A percentile compares a stretch with the other conserved stretches of the same genome.
Conservation (phyloP, 768 basidiomycete species). For the Suillus cothurnatus region DNA sequence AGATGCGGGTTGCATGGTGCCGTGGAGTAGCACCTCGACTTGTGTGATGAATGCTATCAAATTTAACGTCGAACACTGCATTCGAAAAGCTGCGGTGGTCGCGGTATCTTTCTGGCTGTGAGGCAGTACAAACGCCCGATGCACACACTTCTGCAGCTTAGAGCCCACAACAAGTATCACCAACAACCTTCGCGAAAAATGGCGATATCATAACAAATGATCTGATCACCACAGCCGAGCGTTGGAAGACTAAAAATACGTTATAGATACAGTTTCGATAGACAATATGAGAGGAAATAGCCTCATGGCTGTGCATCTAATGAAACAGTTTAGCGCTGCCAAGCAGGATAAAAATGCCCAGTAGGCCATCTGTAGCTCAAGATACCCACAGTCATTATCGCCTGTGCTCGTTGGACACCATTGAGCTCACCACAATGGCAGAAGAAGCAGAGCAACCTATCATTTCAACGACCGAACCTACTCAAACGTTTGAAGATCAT, state of each 20-base stretch:
- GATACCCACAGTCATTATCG: not conserved
- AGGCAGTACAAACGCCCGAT: not conserved
- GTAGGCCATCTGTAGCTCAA: not conserved
- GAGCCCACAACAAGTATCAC: not conserved
- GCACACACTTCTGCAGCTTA: not conserved
- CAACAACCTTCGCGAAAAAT: not conserved
- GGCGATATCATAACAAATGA: not conserved
- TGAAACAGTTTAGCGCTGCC: not conserved
- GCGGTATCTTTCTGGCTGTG: not conserved
- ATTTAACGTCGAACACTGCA: not conserved
- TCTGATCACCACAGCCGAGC: not conserved
- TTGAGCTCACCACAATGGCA: not conserved
- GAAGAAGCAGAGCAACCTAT: not conserved
- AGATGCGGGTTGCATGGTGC: not conserved
- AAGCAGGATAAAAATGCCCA: not conserved
- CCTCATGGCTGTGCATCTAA: not conserved
- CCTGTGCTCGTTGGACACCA: not conserved
- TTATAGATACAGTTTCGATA: not conserved
- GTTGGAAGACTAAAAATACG: not conserved
- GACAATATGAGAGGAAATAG: not conserved
- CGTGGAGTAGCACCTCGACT: not conserved
- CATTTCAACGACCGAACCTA: not conserved
- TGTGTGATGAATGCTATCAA: not conserved
- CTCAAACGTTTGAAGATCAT: not conserved
- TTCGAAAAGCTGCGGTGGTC: not conserved